These are phyloP conservation scores for Keithomyces neogunnii DNA, from an alignment of 2,329 filamentous ascomycete genomes.

Conservation along the genomic window DNA sequence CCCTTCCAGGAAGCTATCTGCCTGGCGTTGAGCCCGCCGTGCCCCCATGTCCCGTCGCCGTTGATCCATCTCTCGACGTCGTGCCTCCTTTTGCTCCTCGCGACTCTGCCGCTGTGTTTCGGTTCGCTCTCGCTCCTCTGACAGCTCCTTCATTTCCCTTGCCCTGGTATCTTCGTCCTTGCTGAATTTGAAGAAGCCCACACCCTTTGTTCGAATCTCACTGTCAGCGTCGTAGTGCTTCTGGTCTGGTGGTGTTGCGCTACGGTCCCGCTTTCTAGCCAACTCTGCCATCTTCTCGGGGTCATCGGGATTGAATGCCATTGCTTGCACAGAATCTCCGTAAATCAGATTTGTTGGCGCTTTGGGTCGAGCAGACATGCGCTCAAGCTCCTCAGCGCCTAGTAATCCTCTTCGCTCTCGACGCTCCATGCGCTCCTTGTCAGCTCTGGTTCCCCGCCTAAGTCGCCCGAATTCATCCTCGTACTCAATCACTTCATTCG, in stretches of 20 bases:
- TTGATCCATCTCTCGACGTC: conserved; percentile 56
- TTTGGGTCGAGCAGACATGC: conserved; percentile 58
- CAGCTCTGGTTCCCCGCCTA: conserved; percentile 60
- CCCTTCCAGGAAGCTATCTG: conserved; percentile 63
- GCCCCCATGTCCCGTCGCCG: conserved; percentile 54
- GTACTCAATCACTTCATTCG: conserved; percentile 69
- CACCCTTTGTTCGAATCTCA: conserved; percentile 81
- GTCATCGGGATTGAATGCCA: conserved; percentile 73
- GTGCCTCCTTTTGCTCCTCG: conserved; percentile 48
- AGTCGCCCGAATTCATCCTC: conserved; percentile 89
- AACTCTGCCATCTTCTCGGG: conserved; percentile 67
- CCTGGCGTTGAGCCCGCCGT: conserved; percentile 55
- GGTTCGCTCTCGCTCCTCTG: conserved; percentile 58
- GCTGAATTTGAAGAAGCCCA: conserved; percentile 86
- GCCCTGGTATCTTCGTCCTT: conserved; percentile 58
- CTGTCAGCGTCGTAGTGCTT: conserved; percentile 77
- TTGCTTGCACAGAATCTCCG: conserved; percentile 75
- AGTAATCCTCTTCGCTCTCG: conserved; percentile 39
- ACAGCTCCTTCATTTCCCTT: conserved; percentile 67
- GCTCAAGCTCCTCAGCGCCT: conserved; percentile 53
- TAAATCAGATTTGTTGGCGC: conserved; percentile 68
- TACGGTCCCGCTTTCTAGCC: conserved; percentile 69
- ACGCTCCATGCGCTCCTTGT: conserved; percentile 57
- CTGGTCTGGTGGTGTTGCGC: conserved; percentile 69
- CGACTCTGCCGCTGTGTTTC: conserved; percentile 51